Evolutionary conservation across 2,329 filamentous ascomycete genomes (phyloP).

Genomic region (Aureobasidium sp.): DNA sequence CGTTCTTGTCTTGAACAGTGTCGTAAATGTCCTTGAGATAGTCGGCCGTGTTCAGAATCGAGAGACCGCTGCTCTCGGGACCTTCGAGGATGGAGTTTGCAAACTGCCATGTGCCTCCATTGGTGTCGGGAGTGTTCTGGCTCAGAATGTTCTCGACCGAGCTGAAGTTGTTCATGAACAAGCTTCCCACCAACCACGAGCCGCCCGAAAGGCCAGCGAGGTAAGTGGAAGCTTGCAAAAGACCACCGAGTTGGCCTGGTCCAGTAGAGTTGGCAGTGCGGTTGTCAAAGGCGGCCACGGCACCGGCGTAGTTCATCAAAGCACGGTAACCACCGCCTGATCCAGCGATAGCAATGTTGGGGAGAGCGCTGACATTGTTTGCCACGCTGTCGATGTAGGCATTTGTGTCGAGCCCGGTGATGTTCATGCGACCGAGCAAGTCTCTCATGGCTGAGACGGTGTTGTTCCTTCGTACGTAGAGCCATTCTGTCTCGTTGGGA

Average conservation of each 20-base stretch:
- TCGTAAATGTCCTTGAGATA: conserved; percentile 56
- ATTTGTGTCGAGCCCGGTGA: conserved; percentile 68
- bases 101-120: conserved; percentile 52
- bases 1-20: conserved; percentile 50
- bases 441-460: conserved; percentile 67
- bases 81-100: conserved; percentile 52
- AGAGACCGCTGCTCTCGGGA: conserved; percentile 42
- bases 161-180: conserved; percentile 71
- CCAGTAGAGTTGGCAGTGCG: conserved; percentile 55
- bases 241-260: conserved; percentile 63
- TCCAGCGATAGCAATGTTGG: conserved; percentile 66
- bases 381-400: conserved; percentile 56
- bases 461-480: conserved; percentile 59
- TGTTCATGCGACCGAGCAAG: conserved; percentile 62
- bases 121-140: conserved; percentile 24
- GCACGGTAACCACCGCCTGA: conserved; percentile 83
- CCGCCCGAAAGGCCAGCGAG: conserved; percentile 73
- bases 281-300: conserved; percentile 67
- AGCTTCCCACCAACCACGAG: conserved; percentile 73
- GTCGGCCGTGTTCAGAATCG: conserved; percentile 45
- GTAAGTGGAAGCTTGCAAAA: conserved; percentile 76
- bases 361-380: conserved; percentile 48
- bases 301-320: conserved; percentile 75
- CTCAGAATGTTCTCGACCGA: conserved; percentile 51
- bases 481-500: conserved; percentile 62